A percentile compares a stretch with the other conserved stretches of the same genome.
Evolutionary conservation across 1,284 basidiomycete genomes (phyloP).

Genomic region (Phellopilus nigrolimitatus): DNA sequence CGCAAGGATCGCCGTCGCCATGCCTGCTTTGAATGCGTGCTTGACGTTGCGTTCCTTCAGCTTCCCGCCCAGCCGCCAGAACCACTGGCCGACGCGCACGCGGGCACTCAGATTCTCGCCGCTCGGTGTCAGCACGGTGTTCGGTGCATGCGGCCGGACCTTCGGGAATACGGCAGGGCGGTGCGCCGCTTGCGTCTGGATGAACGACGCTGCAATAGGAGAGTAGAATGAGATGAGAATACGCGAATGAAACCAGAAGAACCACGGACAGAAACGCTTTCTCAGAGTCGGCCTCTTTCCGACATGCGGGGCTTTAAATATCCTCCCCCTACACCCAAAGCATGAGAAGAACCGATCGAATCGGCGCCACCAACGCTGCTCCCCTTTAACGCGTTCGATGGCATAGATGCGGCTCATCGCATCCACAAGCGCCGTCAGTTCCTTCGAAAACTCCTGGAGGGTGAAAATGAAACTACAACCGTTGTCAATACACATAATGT

Average conservation of each 20-base stretch:
- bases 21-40: conserved; percentile 86
- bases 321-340: not conserved
- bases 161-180: conserved; percentile 77
- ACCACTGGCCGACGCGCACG: conserved; percentile 56
- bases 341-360: conserved; percentile 1
- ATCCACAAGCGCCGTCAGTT: conserved; percentile 76
- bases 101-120: conserved; percentile 50
- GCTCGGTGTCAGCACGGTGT: conserved; percentile 78
- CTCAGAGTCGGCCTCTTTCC: conserved; percentile 21
- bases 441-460: conserved; percentile 84
- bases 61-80: conserved; percentile 76
- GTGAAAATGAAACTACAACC: conserved; percentile 86
- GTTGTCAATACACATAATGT: not conserved
- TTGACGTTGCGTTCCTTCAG: conserved; percentile 75
- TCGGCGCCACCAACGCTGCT: conserved; percentile 37
- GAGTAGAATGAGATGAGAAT: conserved; percentile 12
- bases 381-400: conserved; percentile 47
- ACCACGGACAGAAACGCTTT: conserved; percentile 39
- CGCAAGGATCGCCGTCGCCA: conserved; percentile 76
- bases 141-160: conserved; percentile 73
- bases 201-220: conserved; percentile 51
- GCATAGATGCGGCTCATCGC: conserved; percentile 72
- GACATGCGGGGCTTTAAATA: not conserved
- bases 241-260: no score
- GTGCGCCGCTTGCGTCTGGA: conserved; percentile 54